Base-by-base conservation (phyloP, 805 yeast genomes). In the Teunomyces panamensis region DNA sequence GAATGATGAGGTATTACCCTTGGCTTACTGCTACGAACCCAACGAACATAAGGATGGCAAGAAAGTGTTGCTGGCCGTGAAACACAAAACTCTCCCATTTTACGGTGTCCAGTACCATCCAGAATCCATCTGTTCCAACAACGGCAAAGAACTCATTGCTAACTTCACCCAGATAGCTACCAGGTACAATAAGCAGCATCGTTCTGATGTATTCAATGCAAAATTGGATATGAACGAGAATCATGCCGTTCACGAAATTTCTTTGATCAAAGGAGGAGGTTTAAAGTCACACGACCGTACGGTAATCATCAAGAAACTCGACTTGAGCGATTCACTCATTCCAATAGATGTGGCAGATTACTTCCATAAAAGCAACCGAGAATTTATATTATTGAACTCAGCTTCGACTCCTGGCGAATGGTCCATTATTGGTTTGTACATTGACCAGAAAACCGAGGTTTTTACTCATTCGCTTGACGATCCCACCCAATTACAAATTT, bases 41-140 rank as follows among this genome's bases (percentile, higher is more conserved):
- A 61, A 70, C 9, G 50, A 45, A 3, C 14, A 32, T 4, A 72
- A 71, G 3, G 59, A 57, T 11, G 49, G 48, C 2, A 47, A 45
- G 4, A 58, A 59, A 34, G 67, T 86, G 4, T 61, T 89, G 28
- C 94, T 94, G 99, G 96, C 96, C 0, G 94, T 78, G 0, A 77
- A 70, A 58, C 91, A 88, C 58, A 54, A 43, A 0, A 14, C 32
- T 0, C 65, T 69, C 16, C 97, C 97, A 0, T 87, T 86, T 69
- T 92, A 74, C 63, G 99, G 96, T 0, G 97, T 94, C 2, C 99
- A 94, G 59, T 95, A 91, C 59, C 99, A 94, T 59, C 99, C 99
- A 0, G 99, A 94, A 60, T 89, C 97, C 1, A 81, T 92, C 34
- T 89, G 96, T 56, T 89, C 97, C 0, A 70, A 74, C 10, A 56